Base-by-base conservation (phyloP, 164 flowering plant species). In the Magnolia sinica region DNA sequence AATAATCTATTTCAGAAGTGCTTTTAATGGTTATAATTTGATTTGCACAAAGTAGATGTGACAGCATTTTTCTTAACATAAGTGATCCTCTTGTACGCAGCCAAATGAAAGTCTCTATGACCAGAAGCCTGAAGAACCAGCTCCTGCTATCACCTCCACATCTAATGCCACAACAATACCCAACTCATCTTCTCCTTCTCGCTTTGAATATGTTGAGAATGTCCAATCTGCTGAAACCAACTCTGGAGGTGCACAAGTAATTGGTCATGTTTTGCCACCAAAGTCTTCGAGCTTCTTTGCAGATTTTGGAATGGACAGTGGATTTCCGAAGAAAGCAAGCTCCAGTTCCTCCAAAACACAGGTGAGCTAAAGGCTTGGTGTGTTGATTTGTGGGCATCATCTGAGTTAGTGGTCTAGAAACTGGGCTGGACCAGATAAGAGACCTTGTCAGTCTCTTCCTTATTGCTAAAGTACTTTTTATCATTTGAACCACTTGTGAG, bases 81-180 rank as follows among this genome's bases (percentile, higher is more conserved):
- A 51, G 37, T 50, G 14, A 64, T 50, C 23, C 49, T 49, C 14
- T 68, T 50, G 1, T 77, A 8, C 79, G 89, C 95, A 96, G 99
- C 82, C 97, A 71, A 96, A 83, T 84, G 99, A 94, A 81, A 88
- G 84, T 86, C 89, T 96, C 10, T 96, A 92, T 86, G 99, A 96
- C 37, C 99, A 96, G 82, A 94, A 94, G 86, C 99, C 99, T 70
- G 93, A 90, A 83, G 99, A 94, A 80, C 90, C 90, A 63, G 83
- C 87, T 64, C 91, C 91, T 66, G 77, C 75, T 8, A 87, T 85
- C 79, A 55, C 92, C 27, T 73, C 91, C 58, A 79, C 91, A 63
- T 80, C 86, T 74, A 87, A 73, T 81, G 77, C 73, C 72, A 74
- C 86, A 45, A 70, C 91, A 29, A 67, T 86, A 37, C 77, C 73